Evolutionary conservation across 176 grass and related monocot genomes (phyloP), one percentile per base, ranked within the genome.

Genomic region (Paspalum vaginatum): DNA sequence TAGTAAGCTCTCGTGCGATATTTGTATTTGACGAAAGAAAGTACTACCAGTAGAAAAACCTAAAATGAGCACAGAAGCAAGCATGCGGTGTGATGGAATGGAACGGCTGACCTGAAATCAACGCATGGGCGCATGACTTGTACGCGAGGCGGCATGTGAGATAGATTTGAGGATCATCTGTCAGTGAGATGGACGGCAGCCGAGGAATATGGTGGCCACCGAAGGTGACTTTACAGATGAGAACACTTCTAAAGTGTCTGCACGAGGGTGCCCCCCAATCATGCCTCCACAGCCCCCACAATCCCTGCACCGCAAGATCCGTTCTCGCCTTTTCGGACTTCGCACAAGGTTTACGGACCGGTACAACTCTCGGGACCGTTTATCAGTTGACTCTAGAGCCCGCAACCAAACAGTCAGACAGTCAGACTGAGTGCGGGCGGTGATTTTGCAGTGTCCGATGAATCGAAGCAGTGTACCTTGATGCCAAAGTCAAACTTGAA

Each of bases 401-500:
- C 21, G 22, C 22, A 57, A 20, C 48, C 18, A 27, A 48, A 8
- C 48, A 52, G 69, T 54, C 61, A 55, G 3, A 8, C 48, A 52
- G 69, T 54, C 61, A 55, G 3, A 70, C 54, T 76, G 18, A 39
- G 68, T 27, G 75, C 75, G 61, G 56, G 25, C 64, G 46, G 8
- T 62, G 42, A 61, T 53, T 62, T 81, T 32, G 43, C 21, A 21
- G 44, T 61, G 63, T 76, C 79, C 17, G 4, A 81, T 76, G 71
- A 50, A 50, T 15, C 47, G 41, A 21, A 0, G 21, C 66, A 40
- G 58, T 4, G 51, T 73, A 97, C 91, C 94, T 93, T 93, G 3
- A 91, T 72, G 58, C 91, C 94, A 48, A 78, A 87, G 61, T 78
- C 63, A 84, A 80, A 84, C 76, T 91, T 91, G 83, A 97, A 97